Conservation (phyloP, 225 moss, liverwort and hornwort species). For the Physcomitrium patens region DNA sequence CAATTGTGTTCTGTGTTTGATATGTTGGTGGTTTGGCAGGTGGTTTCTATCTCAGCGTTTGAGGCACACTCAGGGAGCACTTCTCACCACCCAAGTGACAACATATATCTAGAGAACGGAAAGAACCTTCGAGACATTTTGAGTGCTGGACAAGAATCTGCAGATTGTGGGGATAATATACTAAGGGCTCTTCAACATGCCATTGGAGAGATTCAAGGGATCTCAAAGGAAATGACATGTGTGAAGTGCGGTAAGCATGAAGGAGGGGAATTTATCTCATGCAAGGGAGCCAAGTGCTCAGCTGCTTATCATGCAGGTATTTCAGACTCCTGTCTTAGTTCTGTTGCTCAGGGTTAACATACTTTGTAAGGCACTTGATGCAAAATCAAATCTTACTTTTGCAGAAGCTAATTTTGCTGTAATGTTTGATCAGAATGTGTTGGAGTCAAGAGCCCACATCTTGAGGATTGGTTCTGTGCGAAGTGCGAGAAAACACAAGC, state of each 20-base stretch:
- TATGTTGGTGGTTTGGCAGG: constrained; percentile 38
- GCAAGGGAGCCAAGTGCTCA: constrained; percentile 49
- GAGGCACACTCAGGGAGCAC: constrained; percentile 64
- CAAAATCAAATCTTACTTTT: neutral
- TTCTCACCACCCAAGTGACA: constrained; percentile 58
- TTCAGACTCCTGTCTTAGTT: neutral
- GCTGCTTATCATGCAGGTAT: constrained; percentile 45
- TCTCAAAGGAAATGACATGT: constrained; percentile 41
- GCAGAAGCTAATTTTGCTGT: constrained; percentile 20
- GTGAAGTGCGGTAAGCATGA: constrained; percentile 47
- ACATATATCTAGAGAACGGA: constrained; percentile 60
- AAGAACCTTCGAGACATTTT: constrained; percentile 57
- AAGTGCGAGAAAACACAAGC: constrained; percentile 50
- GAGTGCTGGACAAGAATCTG: constrained; percentile 52
- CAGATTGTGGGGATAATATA: constrained; percentile 53
- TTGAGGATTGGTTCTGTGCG: constrained; percentile 48
- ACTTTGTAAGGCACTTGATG: constrained; percentile 3
- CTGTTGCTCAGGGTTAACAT: constrained; percentile 14
- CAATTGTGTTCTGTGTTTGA: neutral
- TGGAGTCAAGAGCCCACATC: constrained; percentile 35
- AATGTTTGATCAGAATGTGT: constrained; percentile 41
- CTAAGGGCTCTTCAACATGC: constrained; percentile 51
- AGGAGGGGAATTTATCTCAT: constrained; percentile 39
- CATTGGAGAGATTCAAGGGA: constrained; percentile 53
- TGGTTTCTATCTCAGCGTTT: constrained; percentile 59